These are phyloP conservation scores for Trichoderma gamsii DNA, from an alignment of 495 filamentous ascomycete genomes.

Conservation along the genomic window DNA sequence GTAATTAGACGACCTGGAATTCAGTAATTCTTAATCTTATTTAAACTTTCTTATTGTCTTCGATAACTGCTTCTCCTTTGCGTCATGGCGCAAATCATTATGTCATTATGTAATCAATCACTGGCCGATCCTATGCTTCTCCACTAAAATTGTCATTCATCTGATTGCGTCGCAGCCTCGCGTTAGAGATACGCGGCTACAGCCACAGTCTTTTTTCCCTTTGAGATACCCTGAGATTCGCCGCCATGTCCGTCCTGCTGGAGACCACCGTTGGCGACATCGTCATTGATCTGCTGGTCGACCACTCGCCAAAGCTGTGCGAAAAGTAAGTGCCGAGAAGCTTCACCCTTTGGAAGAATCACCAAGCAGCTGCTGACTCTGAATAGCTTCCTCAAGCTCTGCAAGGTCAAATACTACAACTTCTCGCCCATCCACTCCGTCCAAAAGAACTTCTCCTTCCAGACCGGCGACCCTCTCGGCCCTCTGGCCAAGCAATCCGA, in stretches of 20 bases:
- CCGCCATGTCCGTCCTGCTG: conserved; percentile 64
- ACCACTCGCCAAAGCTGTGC: conserved; percentile 81
- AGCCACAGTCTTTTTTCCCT: not conserved
- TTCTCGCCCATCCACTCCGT: conserved; percentile 83
- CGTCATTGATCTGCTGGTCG: conserved; percentile 82
- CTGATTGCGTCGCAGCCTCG: not conserved
- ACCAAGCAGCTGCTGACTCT: conserved; percentile 11
- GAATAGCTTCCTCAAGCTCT: conserved; percentile 88
- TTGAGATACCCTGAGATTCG: not conserved
- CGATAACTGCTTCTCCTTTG: not conserved
- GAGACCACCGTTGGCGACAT: conserved; percentile 91
- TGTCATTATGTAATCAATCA: not conserved
- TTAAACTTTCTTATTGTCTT: too few species aligned
- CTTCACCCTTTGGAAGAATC: not conserved
- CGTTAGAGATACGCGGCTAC: not conserved
- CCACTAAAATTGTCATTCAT: not conserved
- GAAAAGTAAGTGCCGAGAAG: conserved; percentile 64
- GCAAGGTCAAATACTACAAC: conserved; percentile 97
- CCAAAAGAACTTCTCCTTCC: conserved; percentile 88
- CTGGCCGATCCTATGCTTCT: not conserved
- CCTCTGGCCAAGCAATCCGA: conserved; percentile 75
- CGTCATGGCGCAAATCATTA: not conserved
- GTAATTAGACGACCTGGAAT: not conserved
- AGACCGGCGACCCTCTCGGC: conserved; percentile 88
- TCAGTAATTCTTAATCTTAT: too few species aligned